Evolutionary conservation across 2,329 filamentous ascomycete genomes (phyloP), one percentile per base, ranked within the genome.

Genomic region (Onygena corvina): DNA sequence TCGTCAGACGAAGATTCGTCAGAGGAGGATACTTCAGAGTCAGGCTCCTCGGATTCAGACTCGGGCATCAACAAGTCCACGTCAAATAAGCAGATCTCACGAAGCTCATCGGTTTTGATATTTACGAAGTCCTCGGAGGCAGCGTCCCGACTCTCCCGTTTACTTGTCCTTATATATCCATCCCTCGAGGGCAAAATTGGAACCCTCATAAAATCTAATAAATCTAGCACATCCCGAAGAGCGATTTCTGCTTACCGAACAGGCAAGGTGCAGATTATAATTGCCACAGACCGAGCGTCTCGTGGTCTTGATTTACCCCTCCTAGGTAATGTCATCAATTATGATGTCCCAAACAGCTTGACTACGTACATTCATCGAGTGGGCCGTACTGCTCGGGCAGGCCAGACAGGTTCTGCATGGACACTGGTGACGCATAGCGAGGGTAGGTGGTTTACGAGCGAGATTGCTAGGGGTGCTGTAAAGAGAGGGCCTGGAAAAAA

Each of bases 51-150:
- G 12, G 58, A 56, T 29, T 52, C 55, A 7, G 56, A 56, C 9
- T 64, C 68, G 1, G 64, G 64, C 18, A 18, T 31, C 36, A 7
- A 38, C 27, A 18, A 50, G 21, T 57, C 58, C 1, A 50, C 56
- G 18, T 49, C 48, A 9, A 61, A 67, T 54, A 56, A 63, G 14
- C 38, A 16, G 16, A 68, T 72, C 25, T 70, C 69, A 2, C 45
- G 57, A 3, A 11, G 12, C 25, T 52, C 30, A 16, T 62, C 63
- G 3, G 79, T 83, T 8, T 74, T 96, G 30, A 80, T 96, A 56
- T 96, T 96, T 64, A 89, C 88, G 42, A 87, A 87, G 58, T 93
- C 86, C 50, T 94, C 90, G 62, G 88, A 94, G 64, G 80, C 83
- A 14, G 86, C 90, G 1, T 76, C 85, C n/a, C 84, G 92, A 51